Conservation (phyloP, 306 rosid genomes). For the Neltuma alba region DNA sequence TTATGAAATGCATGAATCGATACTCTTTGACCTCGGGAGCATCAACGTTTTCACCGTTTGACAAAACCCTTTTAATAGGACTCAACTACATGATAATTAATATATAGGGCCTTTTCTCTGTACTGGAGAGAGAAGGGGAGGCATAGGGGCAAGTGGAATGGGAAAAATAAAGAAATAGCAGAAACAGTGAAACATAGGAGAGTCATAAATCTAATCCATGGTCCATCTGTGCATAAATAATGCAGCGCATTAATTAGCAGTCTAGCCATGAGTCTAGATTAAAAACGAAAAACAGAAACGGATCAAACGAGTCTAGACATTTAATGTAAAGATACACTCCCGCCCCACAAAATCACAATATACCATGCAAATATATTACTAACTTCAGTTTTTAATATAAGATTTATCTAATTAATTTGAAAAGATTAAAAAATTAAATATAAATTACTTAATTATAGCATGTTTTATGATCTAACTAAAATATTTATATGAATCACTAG, state of each 20-base stretch:
- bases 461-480: too few species aligned
- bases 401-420: too few species aligned
- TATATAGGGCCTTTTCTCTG: constrained; percentile 25
- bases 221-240: background rate
- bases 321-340: too few species aligned
- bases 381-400: too few species aligned
- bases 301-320: too few species aligned
- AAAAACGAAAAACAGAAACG: background rate
- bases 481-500: too few species aligned
- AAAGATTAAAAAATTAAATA: too few species aligned
- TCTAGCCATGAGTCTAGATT: background rate
- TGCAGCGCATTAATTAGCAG: background rate
- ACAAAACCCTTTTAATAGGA: constrained; percentile 29
- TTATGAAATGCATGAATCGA: background rate
- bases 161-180: background rate
- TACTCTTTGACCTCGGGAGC: constrained; percentile 12
- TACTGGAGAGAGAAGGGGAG: background rate
- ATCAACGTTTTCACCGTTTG: constrained; percentile 29
- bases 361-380: too few species aligned
- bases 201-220: background rate
- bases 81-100: constrained; percentile 29
- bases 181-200: background rate
- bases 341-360: too few species aligned
- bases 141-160: background rate
- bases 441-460: too few species aligned